Evolutionary conservation across 805 yeast genomes (phyloP), one percentile per base, ranked within the genome.

Genomic region (Candida ovalis): DNA sequence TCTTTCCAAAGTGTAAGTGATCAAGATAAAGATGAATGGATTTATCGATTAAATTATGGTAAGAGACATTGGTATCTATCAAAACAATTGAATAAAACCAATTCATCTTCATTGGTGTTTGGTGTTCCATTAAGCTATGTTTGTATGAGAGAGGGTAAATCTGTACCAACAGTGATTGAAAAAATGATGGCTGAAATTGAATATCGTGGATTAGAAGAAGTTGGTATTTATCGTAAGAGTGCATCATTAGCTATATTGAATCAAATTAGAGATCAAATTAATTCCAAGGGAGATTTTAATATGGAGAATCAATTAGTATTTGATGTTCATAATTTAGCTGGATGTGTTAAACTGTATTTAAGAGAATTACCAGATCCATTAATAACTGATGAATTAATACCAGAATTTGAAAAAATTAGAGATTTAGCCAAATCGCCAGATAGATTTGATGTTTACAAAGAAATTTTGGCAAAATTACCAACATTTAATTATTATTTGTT

Each of bases 351-450:
- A 63, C 76, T 86, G 53, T 91, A 79, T 60, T 69, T 91, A 56
- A 76, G 97, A 58, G 97, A 89, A 56, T 70, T 91, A 32, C 96
- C 97, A 0, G 96, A 89, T 58, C 87, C 95, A 2, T 67, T 89
- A 32, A 76, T 91, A 40, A 80, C 92, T 0, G 82, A 78, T 50
- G 79, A 76, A 25, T 75, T 81, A n/a, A 77, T 90, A 22, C 81
- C 79, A 6, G 72, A 73, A 19, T 82, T 88, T 58, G 76, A 76
- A 33, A 55, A 56, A 2, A 64, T 75, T 6, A 61, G 60, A 45
- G 58, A 58, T 17, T 28, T 52, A 10, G 44, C 61, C 0, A 53
- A 57, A 27, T 51, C 62, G 1, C 62, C 57, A 1, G 25, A 51
- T 21, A 54, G 70, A 42, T 60, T 66, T 32, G 48, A 36, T 7